These are phyloP conservation scores for Talaromyces sp. DNA, from an alignment of 2,329 filamentous ascomycete species.

Conservation along the genomic window DNA sequence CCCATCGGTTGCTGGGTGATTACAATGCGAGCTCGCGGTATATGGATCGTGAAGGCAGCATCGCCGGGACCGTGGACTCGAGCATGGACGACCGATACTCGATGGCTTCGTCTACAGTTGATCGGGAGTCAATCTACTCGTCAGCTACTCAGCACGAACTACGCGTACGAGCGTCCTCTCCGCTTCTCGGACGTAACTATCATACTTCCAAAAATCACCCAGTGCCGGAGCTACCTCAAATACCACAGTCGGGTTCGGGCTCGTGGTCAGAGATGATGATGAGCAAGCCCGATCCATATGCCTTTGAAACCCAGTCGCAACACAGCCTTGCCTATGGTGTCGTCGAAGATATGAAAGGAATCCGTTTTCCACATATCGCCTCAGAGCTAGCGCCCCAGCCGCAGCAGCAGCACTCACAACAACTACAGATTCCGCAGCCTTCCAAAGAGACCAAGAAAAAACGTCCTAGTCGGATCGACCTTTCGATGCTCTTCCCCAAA, in stretches of 20 bases:
- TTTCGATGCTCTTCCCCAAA: constrained; percentile 38
- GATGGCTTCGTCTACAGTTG: neutral
- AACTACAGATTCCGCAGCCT: neutral
- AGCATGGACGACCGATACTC: neutral
- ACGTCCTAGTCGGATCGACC: constrained; percentile 35
- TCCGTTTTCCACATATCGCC: constrained; percentile 6
- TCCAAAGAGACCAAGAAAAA: constrained; percentile 27
- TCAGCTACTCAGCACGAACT: constrained; percentile 6
- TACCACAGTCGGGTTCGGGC: constrained; percentile 9
- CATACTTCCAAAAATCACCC: neutral
- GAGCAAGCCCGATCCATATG: neutral
- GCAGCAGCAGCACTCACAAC: neutral
- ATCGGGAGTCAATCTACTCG: constrained; percentile 1
- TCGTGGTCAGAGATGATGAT: constrained; percentile 1
- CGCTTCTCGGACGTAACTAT: constrained; percentile 13
- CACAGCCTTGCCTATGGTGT: constrained; percentile 10
- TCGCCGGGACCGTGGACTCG: neutral
- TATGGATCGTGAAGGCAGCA: neutral
- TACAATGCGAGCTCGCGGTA: neutral
- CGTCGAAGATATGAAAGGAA: constrained; percentile 8
- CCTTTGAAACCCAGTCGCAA: constrained; percentile 10
- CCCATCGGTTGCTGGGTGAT: neutral
- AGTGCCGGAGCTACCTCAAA: neutral
- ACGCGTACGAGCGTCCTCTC: constrained; percentile 13
- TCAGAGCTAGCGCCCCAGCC: constrained; percentile 7